Evolutionary conservation across 495 filamentous ascomycete species (phyloP).

Genomic region (Hyaloscypha hepaticicola): DNA sequence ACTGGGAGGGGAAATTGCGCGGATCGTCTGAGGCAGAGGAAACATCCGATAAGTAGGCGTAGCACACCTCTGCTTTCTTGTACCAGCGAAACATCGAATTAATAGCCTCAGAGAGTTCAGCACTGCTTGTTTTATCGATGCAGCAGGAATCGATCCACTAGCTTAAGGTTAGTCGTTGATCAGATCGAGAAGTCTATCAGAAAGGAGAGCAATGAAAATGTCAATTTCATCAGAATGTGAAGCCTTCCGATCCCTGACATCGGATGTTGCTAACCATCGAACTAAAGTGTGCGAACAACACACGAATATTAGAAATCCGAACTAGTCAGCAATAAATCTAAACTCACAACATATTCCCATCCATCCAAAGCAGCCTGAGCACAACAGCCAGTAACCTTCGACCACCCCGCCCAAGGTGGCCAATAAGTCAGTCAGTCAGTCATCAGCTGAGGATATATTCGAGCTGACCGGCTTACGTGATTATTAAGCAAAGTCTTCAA

Average conservation of each 20-base stretch:
- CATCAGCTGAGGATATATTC: too few species aligned
- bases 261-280: background rate
- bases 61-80: constrained; percentile 17
- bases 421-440: too few species aligned
- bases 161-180: background rate
- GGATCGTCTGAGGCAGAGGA: constrained; percentile 12
- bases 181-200: too few species aligned
- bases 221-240: too few species aligned
- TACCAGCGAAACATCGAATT: constrained; percentile 35
- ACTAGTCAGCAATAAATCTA: background rate
- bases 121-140: constrained; percentile 39
- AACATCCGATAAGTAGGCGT: constrained; percentile 15
- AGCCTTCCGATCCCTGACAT: too few species aligned
- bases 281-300: too few species aligned
- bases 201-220: too few species aligned
- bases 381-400: constrained; percentile 28
- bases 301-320: background rate
- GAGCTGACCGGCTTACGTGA: too few species aligned
- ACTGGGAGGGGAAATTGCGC: constrained; percentile 30
- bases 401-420: too few species aligned
- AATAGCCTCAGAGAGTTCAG: constrained; percentile 20
- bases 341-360: constrained; percentile 24
- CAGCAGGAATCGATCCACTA: constrained; percentile 43
- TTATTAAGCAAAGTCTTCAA: too few species aligned
- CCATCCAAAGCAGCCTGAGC: constrained; percentile 25